phyloP scores from a whole-genome alignment of 305 asterid genomes.

The Fraxinus greggii region DNA sequence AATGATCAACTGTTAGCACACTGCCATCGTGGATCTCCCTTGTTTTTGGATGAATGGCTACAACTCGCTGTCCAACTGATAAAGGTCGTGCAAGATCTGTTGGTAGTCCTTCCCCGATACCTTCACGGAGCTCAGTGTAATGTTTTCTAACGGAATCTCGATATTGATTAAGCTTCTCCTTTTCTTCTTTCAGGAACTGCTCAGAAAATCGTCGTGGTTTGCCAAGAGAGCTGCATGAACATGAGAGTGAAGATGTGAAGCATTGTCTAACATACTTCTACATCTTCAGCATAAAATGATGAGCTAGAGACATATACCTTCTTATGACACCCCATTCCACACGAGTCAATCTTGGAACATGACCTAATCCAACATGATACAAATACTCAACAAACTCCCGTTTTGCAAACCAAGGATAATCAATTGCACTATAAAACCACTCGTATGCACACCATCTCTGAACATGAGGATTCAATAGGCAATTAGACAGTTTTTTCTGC shows the following conservation, averaged over 20 bases:
- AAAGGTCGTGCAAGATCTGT: constrained; percentile 91
- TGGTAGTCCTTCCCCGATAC: constrained; percentile 79
- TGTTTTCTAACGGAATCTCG: constrained; percentile 88
- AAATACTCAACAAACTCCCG: constrained; percentile 89
- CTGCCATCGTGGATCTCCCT: constrained; percentile 89
- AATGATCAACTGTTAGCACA: constrained; percentile 86
- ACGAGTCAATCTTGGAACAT: constrained; percentile 89
- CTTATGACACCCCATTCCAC: constrained; percentile 98
- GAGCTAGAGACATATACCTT: constrained; percentile 47
- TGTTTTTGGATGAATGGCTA: constrained; percentile 91
- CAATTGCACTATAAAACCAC: constrained; percentile 96
- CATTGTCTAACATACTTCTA: background rate
- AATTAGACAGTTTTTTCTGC: constrained; percentile 65
- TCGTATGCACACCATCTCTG: constrained; percentile 92
- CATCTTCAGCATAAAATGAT: constrained; percentile 22
- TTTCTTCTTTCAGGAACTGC: constrained; percentile 94
- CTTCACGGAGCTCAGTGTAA: constrained; percentile 83
- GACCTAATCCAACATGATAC: constrained; percentile 88
- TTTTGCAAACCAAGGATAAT: constrained; percentile 94
- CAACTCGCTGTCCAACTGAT: constrained; percentile 89
- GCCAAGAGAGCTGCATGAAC: constrained; percentile 78
- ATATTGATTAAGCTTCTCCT: constrained; percentile 83
- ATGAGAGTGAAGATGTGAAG: constrained; percentile 8
- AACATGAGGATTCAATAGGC: constrained; percentile 54
- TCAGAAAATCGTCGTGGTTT: constrained; percentile 90